phyloP scores from a whole-genome alignment of 306 rosid species.

The Vigna unguiculata region DNA sequence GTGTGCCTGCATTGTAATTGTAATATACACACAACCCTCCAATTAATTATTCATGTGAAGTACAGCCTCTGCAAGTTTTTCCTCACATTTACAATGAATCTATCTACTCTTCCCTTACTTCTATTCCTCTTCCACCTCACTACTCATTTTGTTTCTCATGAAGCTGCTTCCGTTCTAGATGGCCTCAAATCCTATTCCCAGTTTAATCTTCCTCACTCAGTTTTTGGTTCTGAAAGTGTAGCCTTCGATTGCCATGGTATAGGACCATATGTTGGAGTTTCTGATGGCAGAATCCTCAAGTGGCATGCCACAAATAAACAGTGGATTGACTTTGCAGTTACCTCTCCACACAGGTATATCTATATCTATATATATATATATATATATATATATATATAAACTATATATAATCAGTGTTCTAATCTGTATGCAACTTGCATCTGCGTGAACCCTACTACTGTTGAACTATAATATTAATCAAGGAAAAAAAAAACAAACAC shows the following conservation, averaged over 20 bases:
- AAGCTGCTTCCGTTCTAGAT: not conserved
- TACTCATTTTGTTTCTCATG: not conserved
- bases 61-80: too few relatives aligned
- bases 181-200: slow-evolving; percentile 31
- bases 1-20: not conserved
- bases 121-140: not conserved
- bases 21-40: not conserved
- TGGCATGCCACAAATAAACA: slow-evolving; percentile 46
- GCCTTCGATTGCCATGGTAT: slow-evolving; percentile 69
- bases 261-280: slow-evolving; percentile 66
- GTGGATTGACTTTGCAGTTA: slow-evolving; percentile 60
- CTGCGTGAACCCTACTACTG: too few relatives aligned
- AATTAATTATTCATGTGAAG: not conserved
- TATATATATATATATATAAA: too few relatives aligned
- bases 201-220: slow-evolving; percentile 44
- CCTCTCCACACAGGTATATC: slow-evolving; percentile 55
- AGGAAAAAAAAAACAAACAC: too few relatives aligned
- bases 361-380: too few relatives aligned
- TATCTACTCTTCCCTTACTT: not conserved
- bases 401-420: too few relatives aligned
- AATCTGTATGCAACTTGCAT: too few relatives aligned
- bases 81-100: not conserved
- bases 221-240: slow-evolving; percentile 62
- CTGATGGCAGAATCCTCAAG: slow-evolving; percentile 69
- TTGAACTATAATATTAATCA: not conserved